Evolutionary conservation across 1,284 basidiomycete genomes (phyloP).

Genomic region (Earliella scabrosa): DNA sequence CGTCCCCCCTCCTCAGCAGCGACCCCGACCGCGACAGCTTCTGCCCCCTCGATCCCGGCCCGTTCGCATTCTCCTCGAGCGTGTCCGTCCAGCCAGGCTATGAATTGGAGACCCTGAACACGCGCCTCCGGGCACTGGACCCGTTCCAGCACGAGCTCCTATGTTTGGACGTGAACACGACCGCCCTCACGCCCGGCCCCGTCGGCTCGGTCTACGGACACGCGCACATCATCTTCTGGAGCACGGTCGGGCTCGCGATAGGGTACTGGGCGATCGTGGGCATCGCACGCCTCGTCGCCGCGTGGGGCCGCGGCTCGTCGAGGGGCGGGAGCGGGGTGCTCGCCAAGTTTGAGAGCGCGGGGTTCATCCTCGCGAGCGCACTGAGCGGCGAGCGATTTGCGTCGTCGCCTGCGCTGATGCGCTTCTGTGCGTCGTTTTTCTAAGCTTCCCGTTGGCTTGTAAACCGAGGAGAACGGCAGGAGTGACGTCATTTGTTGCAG

Average conservation of each 20-base stretch:
- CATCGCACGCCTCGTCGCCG: slow-evolving; percentile 80
- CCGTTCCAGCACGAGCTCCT: slow-evolving; percentile 79
- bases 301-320: slow-evolving; percentile 75
- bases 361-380: slow-evolving; percentile 90
- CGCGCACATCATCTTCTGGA: slow-evolving; percentile 83
- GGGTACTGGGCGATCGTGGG: slow-evolving; percentile 85
- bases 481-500: slow-evolving; percentile 44
- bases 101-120: slow-evolving; percentile 83
- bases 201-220: slow-evolving; percentile 66
- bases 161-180: slow-evolving; percentile 82
- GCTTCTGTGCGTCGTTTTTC: slow-evolving; percentile 78
- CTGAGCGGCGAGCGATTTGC: slow-evolving; percentile 90
- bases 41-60: slow-evolving; percentile 78
- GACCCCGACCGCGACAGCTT: slow-evolving; percentile 49
- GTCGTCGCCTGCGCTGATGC: slow-evolving; percentile 82
- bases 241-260: slow-evolving; percentile 76
- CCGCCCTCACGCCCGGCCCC: slow-evolving; percentile 68
- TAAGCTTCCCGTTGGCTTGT: slow-evolving; percentile 7
- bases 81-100: slow-evolving; percentile 75
- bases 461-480: slow-evolving; percentile 3
- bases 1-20: slow-evolving; percentile 69
- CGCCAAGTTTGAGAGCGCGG: slow-evolving; percentile 75
- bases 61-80: slow-evolving; percentile 81
- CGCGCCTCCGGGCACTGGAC: slow-evolving; percentile 88
- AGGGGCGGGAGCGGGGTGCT: slow-evolving; percentile 63